Base-by-base conservation (phyloP, 2,329 filamentous ascomycete genomes). In the Sporothrix euskadiensis region DNA sequence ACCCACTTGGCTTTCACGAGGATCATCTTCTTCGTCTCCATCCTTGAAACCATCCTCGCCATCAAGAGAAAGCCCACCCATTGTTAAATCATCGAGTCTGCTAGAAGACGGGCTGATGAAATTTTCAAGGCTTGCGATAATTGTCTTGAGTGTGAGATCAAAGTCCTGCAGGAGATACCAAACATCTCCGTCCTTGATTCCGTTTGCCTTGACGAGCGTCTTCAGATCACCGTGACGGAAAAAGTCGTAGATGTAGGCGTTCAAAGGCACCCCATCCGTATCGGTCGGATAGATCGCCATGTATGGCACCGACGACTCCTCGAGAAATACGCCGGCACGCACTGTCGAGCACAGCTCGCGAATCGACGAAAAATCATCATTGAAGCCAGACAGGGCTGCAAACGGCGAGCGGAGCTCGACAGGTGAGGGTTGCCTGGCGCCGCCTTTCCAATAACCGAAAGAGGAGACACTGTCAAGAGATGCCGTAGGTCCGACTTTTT, bases 231-330 rank as follows among this genome's bases (percentile, higher is more conserved):
- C 92, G 77, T 94, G 90, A 80, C 89, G 92, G 84, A 88, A 94
- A 81, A 94, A 95, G 80, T 94, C 91, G 74, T 91, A 89, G 0
- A 94, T 81, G 78, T 92, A 92, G 0, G 89, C 89, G 76, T 93
- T 93, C 74, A 89, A 84, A 0, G 86, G 87, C 14, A 80, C 79
- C 9, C 74, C 80, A 75, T 73, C 69, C 2, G 85, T 83, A 71
- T 91, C 87, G 35, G 89, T 82, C 0, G 88, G 87, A 76, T 87
- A 87, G 12, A 93, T 81, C 5, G 85, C 85, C 4, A 94, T 84
- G 78, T 91, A 88, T 0, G 92, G 92, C 32, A 95, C 88, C 1
- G 91, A 89, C 0, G 90, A 86, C 78, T 92, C 87, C 77, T 95
- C 92, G 0, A 95, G 85, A 82, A 93, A 94, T 0, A 95, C 88